Percentiles rank a stretch among this genome's conserved stretches.
Evolutionary conservation across 306 rosid genomes (phyloP).

Genomic region (Cucurbita argyrosperma): DNA sequence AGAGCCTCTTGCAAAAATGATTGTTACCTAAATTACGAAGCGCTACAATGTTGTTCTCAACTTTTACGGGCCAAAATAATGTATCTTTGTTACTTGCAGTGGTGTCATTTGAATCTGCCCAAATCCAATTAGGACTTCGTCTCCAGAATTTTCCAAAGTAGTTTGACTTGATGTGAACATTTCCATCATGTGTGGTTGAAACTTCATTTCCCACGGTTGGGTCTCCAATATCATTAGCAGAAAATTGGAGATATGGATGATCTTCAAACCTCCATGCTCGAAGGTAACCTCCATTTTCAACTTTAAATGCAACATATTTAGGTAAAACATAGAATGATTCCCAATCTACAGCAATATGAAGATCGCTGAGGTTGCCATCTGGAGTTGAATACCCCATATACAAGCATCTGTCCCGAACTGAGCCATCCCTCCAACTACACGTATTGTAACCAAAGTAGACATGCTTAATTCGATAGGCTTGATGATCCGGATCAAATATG

Average conservation of each 20-base stretch:
- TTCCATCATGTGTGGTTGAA: neutral
- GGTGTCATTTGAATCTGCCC: too few species aligned
- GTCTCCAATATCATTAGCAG: too few species aligned
- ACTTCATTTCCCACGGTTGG: too few species aligned
- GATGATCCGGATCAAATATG: too few species aligned
- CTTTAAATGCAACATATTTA: neutral
- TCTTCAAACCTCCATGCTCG: neutral
- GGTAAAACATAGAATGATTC: constrained; percentile 1
- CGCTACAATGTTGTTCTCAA: neutral
- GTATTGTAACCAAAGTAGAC: too few species aligned
- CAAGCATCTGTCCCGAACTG: too few species aligned
- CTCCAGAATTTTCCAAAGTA: neutral
- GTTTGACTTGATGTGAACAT: neutral
- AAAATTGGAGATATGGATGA: too few species aligned
- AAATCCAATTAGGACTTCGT: neutral
- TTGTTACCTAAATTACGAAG: neutral
- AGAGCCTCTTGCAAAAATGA: neutral
- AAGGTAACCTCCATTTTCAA: neutral
- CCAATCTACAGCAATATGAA: neutral
- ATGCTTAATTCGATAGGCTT: too few species aligned
- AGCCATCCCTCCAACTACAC: too few species aligned
- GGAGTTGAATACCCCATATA: neutral
- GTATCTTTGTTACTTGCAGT: too few species aligned
- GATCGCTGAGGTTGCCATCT: neutral
- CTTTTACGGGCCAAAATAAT: neutral